Conservation (phyloP, 768 basidiomycete genomes). For the Leccinum aurantiacum region DNA sequence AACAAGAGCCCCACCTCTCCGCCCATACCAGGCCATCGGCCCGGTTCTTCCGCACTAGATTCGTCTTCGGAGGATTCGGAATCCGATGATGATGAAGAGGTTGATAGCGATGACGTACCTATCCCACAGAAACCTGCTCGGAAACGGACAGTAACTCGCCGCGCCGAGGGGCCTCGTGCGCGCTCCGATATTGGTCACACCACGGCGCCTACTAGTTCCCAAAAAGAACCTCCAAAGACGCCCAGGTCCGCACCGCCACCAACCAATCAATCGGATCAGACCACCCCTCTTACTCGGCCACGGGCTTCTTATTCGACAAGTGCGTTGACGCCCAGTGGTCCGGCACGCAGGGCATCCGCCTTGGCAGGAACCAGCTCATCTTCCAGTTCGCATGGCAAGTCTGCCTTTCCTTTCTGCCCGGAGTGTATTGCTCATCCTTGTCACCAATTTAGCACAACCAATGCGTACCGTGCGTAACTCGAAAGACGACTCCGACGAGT, state of each 20-base stretch:
- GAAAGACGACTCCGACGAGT: conserved; percentile 25
- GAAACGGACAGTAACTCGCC: conserved; percentile 37
- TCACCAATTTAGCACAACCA: conserved; percentile 5
- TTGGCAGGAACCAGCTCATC: conserved; percentile 36
- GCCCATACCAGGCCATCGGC: conserved; percentile 11
- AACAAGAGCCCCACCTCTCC: conserved; percentile 11
- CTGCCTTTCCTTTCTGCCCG: background rate
- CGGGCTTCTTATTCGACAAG: conserved; percentile 60
- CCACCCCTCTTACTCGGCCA: conserved; percentile 24
- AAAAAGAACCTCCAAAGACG: conserved; percentile 9
- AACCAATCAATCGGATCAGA: conserved; percentile 6
- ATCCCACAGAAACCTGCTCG: conserved; percentile 36
- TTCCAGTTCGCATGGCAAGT: conserved; percentile 31
- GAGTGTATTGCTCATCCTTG: background rate
- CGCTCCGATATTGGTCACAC: conserved; percentile 24
- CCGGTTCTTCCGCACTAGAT: conserved; percentile 17
- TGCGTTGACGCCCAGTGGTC: conserved; percentile 51
- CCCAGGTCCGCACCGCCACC: conserved; percentile 35
- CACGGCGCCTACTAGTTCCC: background rate
- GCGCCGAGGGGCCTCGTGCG: conserved; percentile 3
- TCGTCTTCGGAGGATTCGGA: conserved; percentile 38
- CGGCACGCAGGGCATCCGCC: conserved; percentile 50
- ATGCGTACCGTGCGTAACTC: conserved; percentile 2
- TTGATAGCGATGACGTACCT: conserved; percentile 35
- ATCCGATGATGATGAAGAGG: conserved; percentile 37